phyloP scores from a whole-genome alignment of 2,329 filamentous ascomycete genomes.

The Ophiocordyceps camponoti-rufipedis region DNA sequence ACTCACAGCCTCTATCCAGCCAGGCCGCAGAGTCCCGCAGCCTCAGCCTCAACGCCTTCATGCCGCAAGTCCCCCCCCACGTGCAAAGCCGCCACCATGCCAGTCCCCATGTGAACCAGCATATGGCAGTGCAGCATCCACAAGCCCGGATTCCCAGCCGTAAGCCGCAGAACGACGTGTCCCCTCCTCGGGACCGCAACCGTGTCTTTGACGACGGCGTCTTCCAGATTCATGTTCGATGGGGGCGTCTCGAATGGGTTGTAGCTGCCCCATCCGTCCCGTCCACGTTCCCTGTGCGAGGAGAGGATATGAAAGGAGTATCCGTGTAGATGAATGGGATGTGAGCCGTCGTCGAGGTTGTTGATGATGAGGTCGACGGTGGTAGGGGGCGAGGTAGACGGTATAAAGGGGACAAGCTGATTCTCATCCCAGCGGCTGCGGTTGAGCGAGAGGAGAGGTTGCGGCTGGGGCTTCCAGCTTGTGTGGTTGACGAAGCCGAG shows the following conservation, averaged over 20 bases:
- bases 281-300: conserved; percentile 5
- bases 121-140: conserved; percentile 14
- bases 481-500: conserved; percentile 11
- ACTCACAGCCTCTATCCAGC: background rate
- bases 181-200: conserved; percentile 18
- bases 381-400: conserved; percentile 1
- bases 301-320: conserved; percentile 28
- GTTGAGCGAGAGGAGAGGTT: conserved; percentile 5
- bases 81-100: conserved; percentile 10
- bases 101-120: conserved; percentile 9
- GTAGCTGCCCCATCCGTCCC: conserved; percentile 8
- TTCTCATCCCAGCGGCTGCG: conserved; percentile 7
- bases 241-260: conserved; percentile 7
- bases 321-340: conserved; percentile 34
- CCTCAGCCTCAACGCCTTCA: background rate
- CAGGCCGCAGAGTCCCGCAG: conserved; percentile 3
- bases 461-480: conserved; percentile 7
- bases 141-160: conserved; percentile 8
- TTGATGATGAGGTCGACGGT: conserved; percentile 13
- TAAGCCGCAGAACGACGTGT: conserved; percentile 8
- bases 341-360: conserved; percentile 14
- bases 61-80: conserved; percentile 7
- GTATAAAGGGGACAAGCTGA: conserved; percentile 7
- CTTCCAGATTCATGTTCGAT: conserved; percentile 3
- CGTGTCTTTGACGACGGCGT: conserved; percentile 15